phyloP scores from a whole-genome alignment of 2,329 filamentous ascomycete genomes.

The Cytospora paraplurivora region DNA sequence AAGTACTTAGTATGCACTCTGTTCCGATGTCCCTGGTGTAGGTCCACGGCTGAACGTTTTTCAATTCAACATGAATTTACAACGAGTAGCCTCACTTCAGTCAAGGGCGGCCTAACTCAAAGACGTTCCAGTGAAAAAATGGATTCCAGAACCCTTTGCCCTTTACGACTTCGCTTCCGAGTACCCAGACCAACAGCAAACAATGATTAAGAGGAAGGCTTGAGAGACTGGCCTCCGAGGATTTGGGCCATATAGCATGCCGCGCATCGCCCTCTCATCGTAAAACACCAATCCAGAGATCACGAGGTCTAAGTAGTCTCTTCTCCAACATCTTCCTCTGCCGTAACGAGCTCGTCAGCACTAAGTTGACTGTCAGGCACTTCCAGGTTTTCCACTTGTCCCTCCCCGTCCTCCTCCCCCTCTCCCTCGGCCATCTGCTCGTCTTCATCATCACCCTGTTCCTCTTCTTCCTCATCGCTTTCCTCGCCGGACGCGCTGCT shows the following conservation, averaged over 20 bases:
- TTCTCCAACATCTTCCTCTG: slow-evolving; percentile 6
- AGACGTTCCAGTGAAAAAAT: neutral
- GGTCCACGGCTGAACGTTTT: neutral
- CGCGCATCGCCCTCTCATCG: neutral
- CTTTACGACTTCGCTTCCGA: neutral
- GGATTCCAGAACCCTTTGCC: neutral
- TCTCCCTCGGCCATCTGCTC: slow-evolving; percentile 22
- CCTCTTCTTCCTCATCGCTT: slow-evolving; percentile 32
- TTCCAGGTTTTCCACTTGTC: slow-evolving; percentile 31
- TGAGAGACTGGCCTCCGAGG: neutral
- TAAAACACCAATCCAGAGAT: neutral
- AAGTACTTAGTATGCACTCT: neutral
- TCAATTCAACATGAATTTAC: neutral
- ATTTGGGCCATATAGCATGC: neutral
- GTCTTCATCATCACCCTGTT: slow-evolving; percentile 28
- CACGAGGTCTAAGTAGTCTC: slow-evolving; percentile 9
- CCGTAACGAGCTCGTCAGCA: slow-evolving; percentile 1
- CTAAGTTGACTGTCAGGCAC: slow-evolving; percentile 17
- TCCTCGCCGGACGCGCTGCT: slow-evolving; percentile 31
- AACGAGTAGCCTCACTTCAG: neutral
- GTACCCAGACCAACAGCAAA: neutral
- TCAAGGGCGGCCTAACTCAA: neutral
- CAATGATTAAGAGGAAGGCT: neutral
- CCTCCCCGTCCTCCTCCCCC: slow-evolving; percentile 28
- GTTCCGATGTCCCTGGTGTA: neutral